These are phyloP conservation scores for Entelexis paramagnoliae DNA, from an alignment of 1,139 yeast genomes.

Conservation along the genomic window DNA sequence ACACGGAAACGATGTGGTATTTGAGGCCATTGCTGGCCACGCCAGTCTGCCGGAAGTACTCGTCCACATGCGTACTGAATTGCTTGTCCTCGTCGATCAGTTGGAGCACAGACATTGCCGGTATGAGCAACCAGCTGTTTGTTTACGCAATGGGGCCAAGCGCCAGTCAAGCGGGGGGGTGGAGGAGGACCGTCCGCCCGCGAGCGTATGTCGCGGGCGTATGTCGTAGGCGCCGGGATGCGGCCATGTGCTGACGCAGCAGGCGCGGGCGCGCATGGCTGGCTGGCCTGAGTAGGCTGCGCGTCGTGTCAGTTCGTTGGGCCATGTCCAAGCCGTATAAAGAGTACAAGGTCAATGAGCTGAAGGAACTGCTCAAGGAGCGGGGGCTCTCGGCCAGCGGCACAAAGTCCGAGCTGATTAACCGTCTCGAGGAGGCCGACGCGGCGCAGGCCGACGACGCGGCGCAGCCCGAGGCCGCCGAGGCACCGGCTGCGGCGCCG, in stretches of 20 bases:
- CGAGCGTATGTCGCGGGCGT: no score
- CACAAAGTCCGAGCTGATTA: constrained; percentile 71
- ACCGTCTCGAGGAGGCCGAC: constrained; percentile 42
- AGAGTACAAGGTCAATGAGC: constrained; percentile 67
- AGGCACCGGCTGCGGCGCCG: constrained; percentile 14
- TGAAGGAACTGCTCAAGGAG: constrained; percentile 63
- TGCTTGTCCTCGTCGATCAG: constrained; percentile 67
- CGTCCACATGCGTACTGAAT: constrained; percentile 37
- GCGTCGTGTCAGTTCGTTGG: neutral
- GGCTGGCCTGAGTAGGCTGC: neutral
- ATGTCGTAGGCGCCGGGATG: no score
- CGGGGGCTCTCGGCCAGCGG: constrained; percentile 67
- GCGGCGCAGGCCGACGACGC: constrained; percentile 23
- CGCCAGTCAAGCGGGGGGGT: neutral
- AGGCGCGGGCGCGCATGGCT: neutral
- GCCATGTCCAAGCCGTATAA: constrained; percentile 36
- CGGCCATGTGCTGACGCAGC: neutral
- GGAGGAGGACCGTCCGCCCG: no score
- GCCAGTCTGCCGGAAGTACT: constrained; percentile 33
- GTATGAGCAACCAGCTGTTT: neutral
- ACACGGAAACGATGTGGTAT: constrained; percentile 87
- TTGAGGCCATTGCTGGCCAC: constrained; percentile 48
- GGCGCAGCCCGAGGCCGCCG: constrained; percentile 21
- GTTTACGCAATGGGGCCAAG: neutral
- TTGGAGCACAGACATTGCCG: constrained; percentile 35